Evolutionary conservation across 768 basidiomycete species (phyloP).

Genomic region (Coprinopsis marcescibilis): DNA sequence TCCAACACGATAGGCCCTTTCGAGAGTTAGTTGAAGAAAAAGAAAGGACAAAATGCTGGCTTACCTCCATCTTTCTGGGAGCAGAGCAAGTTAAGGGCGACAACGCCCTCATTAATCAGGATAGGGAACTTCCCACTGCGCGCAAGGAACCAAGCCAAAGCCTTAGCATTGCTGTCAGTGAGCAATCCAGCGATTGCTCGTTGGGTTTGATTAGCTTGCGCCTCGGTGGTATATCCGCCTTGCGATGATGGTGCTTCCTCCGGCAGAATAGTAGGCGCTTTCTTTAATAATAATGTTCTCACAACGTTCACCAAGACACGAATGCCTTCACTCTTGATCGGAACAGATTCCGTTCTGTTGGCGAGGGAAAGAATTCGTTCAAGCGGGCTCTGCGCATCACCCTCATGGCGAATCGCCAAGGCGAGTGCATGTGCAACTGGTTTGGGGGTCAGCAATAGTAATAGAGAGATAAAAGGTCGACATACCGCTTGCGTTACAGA

Average conservation of each 20-base stretch:
- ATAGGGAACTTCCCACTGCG: conserved; percentile 77
- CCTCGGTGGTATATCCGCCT: conserved; percentile 20
- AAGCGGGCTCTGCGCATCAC: conserved; percentile 41
- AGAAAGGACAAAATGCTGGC: conserved; percentile 16
- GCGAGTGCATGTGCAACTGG: conserved; percentile 41
- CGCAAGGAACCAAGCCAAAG: conserved; percentile 66
- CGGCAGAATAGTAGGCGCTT: conserved; percentile 15
- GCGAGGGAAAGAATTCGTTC: conserved; percentile 70
- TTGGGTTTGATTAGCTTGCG: conserved; percentile 44
- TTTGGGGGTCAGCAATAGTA: background rate
- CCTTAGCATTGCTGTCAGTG: conserved; percentile 48
- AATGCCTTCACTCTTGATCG: conserved; percentile 85
- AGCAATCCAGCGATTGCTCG: conserved; percentile 48
- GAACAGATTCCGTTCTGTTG: conserved; percentile 71
- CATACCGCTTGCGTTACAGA: conserved; percentile 74
- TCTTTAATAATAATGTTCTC: conserved; percentile 67
- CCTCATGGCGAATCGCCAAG: conserved; percentile 43
- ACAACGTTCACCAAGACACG: conserved; percentile 84
- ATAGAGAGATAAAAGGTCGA: background rate
- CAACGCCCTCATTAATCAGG: conserved; percentile 83
- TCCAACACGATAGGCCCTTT: conserved; percentile 59
- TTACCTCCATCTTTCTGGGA: conserved; percentile 61
- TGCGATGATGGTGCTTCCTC: conserved; percentile 9
- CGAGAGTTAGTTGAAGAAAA: background rate
- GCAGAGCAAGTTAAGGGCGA: conserved; percentile 75